Base-by-base conservation (phyloP, 1,139 yeast species). In the Blastobotrys arbuscula region DNA sequence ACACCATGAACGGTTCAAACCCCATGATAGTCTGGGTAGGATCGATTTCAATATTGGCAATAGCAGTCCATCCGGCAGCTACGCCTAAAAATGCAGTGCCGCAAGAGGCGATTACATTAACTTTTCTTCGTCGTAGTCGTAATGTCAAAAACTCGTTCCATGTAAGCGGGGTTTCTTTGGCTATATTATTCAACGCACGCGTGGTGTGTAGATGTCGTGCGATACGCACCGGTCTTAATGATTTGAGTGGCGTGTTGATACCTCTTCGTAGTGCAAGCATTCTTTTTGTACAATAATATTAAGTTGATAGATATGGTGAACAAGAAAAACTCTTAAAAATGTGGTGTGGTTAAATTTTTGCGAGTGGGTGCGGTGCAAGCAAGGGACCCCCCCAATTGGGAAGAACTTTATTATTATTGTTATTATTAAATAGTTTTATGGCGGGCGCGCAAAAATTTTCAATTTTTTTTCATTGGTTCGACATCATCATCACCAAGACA, bases 1-100 rank as follows among this genome's bases (percentile, higher is more conserved):
- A 76, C 34, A 88, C 86, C 67, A 86, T 78, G 57, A 87, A 72
- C 13, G 96, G 90, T 63, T 92, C 98, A 56, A 90, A 74, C 7
- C 98, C 97, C 65, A 85, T 77, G 40, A 89, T 76, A 52, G 79
- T 78, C 62, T 85, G 84, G 47, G 95, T 88, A 35, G 89, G 84
- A 63, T 87, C 95, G 52, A 92, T 78, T 59, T 84, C 90, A 55
- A 85, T 73, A 61, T 85, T 84, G 35, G 96, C 84, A 52, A 90
- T 73, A 60, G 81, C 82, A 1, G 78, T 78, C 78, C 92, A 85
- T 2, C 97, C 84, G 3, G 75, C 63, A n/a, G 76, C 72, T 23
- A 87, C 79, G 2, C 95, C 92, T 3, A 76, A 61, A 15, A 84
- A 49, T 0, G 94, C 85, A 2, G 96, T 81, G 50, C 81, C 63